These are phyloP conservation scores for Berkeleyomyces basicola DNA, from an alignment of 2,329 filamentous ascomycete genomes.

Conservation along the genomic window DNA sequence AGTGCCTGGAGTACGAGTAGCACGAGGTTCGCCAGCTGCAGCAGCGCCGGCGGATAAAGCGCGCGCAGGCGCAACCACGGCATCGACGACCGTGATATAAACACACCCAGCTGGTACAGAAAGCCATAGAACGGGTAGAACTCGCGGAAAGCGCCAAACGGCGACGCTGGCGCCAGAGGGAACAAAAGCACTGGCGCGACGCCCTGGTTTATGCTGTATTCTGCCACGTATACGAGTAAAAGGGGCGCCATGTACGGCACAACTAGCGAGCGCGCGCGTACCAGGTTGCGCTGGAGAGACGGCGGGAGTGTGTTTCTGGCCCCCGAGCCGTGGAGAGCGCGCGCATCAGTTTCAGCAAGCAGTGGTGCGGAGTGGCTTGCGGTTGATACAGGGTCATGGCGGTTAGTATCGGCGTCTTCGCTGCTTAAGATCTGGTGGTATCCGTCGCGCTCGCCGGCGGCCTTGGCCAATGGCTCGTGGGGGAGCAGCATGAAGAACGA, in stretches of 20 bases:
- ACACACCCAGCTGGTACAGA: constrained; percentile 88
- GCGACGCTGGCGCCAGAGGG: constrained; percentile 49
- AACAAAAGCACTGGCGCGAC: constrained; percentile 83
- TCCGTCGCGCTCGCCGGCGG: constrained; percentile 33
- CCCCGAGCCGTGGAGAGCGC: not conserved
- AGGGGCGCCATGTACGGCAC: constrained; percentile 77
- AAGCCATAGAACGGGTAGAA: constrained; percentile 95
- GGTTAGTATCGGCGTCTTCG: constrained; percentile 28
- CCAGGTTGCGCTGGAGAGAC: constrained; percentile 31
- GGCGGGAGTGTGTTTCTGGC: not conserved
- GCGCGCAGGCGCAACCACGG: constrained; percentile 69
- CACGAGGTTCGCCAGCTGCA: constrained; percentile 65
- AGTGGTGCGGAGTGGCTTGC: constrained; percentile 8
- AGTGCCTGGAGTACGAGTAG: constrained; percentile 62
- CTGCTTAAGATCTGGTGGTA: constrained; percentile 18
- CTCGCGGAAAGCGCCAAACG: constrained; percentile 64
- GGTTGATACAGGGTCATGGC: constrained; percentile 20
- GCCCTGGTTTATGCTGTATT: constrained; percentile 92
- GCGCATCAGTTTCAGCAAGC: constrained; percentile 13
- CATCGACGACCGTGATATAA: constrained; percentile 80
- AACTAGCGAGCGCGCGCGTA: constrained; percentile 53
- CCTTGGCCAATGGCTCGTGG: constrained; percentile 40
- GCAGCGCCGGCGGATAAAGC: constrained; percentile 64
- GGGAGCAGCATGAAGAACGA: constrained; percentile 79
- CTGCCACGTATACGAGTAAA: constrained; percentile 80